Conservation (phyloP, 768 basidiomycete genomes). For the Porpolomopsis calyptriformis region DNA sequence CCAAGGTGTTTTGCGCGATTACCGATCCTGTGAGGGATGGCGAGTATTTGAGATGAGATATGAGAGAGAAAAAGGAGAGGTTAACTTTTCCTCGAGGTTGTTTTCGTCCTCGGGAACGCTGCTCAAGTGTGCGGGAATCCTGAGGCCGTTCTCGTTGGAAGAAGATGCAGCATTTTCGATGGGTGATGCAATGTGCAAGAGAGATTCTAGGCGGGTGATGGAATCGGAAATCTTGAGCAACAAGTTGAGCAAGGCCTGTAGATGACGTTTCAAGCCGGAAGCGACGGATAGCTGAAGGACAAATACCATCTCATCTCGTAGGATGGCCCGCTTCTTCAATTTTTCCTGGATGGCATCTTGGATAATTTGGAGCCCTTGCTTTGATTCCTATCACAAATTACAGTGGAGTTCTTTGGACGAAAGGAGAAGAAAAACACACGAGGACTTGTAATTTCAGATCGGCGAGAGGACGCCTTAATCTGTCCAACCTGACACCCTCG, state of each 20-base stretch:
- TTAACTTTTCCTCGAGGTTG: conserved; percentile 30
- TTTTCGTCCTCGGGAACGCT: conserved; percentile 27
- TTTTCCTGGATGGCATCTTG: conserved; percentile 72
- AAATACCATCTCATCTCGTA: conserved; percentile 80
- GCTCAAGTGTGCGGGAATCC: conserved; percentile 24
- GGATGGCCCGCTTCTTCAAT: conserved; percentile 56
- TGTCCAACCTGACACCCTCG: conserved; percentile 63
- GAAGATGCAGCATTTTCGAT: conserved; percentile 29
- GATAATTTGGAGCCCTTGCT: conserved; percentile 49
- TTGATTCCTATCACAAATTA: conserved; percentile 40
- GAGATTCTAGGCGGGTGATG: conserved; percentile 74
- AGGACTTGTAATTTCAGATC: conserved; percentile 55
- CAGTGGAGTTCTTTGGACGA: no score
- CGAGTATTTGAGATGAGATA: neutral
- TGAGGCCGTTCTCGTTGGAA: conserved; percentile 25
- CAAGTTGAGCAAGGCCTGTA: conserved; percentile 70
- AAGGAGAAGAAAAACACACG: conserved; percentile 32
- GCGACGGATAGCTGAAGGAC: conserved; percentile 3
- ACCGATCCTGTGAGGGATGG: conserved; percentile 38
- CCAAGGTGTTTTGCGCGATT: conserved; percentile 71
- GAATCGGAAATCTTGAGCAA: conserved; percentile 91
- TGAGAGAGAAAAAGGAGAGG: neutral
- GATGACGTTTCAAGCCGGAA: neutral
- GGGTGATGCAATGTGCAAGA: conserved; percentile 60
- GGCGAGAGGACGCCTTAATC: conserved; percentile 57